Percentiles rank a stretch among this genome's conserved stretches.
These are phyloP conservation scores for Rubia occidens DNA, from an alignment of 305 asterid genomes.

Conservation along the genomic window DNA sequence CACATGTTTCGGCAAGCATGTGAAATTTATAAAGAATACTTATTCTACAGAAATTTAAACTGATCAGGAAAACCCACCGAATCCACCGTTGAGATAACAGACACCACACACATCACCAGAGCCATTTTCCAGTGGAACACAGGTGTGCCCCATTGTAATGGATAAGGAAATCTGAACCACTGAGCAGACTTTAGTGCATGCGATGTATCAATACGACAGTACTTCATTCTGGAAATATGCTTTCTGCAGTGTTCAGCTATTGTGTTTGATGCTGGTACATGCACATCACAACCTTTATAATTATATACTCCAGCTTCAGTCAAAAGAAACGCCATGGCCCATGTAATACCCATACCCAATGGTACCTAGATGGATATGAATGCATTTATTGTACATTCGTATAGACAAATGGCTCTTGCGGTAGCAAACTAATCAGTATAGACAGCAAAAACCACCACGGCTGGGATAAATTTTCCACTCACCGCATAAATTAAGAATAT, in stretches of 20 bases:
- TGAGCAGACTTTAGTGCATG: constrained; percentile 77
- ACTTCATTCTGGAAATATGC: constrained; percentile 68
- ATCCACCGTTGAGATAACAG: constrained; percentile 83
- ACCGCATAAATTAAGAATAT: constrained; percentile 83
- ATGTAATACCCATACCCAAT: constrained; percentile 70
- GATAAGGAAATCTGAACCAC: constrained; percentile 95
- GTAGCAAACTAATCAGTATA: background rate
- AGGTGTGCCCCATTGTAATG: constrained; percentile 95
- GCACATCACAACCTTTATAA: constrained; percentile 77
- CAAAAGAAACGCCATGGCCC: constrained; percentile 74
- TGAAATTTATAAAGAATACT: background rate
- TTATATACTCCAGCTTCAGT: constrained; percentile 72
- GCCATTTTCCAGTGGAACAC: constrained; percentile 89
- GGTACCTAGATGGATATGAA: constrained; percentile 51
- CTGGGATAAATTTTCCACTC: constrained; percentile 18
- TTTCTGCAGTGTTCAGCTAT: constrained; percentile 81
- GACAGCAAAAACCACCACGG: constrained; percentile 2
- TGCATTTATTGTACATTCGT: constrained; percentile 1
- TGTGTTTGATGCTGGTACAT: constrained; percentile 65
- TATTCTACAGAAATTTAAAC: background rate
- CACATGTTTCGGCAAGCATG: background rate
- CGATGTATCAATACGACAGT: constrained; percentile 81
- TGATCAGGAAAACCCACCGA: constrained; percentile 51
- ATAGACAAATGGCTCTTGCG: constrained; percentile 2
- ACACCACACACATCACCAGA: constrained; percentile 86